phyloP scores from a whole-genome alignment of 23 red algal species.

The Gracilaria caudata region DNA sequence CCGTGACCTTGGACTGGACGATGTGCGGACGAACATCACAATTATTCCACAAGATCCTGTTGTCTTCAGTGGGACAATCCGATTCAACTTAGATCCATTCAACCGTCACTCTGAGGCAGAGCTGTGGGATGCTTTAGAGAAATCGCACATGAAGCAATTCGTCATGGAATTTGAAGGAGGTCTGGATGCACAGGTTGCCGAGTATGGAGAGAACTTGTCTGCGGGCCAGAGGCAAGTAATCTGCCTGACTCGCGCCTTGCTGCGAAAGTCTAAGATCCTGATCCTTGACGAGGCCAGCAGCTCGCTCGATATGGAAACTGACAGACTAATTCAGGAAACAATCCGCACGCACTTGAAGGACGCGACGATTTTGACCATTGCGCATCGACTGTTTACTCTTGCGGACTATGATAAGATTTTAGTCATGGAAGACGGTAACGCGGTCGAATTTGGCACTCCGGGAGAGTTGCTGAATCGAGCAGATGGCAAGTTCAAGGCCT shows the following conservation, averaged over 20 bases:
- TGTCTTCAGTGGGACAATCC: conserved; percentile 91
- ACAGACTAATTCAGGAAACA: conserved; percentile 88
- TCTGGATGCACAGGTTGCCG: conserved; percentile 81
- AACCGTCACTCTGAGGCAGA: conserved; percentile 75
- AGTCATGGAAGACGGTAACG: conserved; percentile 77
- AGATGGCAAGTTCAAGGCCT: conserved; percentile 51
- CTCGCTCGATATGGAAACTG: conserved; percentile 88
- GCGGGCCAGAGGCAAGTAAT: conserved; percentile 96
- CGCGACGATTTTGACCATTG: conserved; percentile 94
- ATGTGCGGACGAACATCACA: conserved; percentile 78
- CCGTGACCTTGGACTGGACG: conserved; percentile 62
- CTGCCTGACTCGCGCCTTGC: conserved; percentile 88
- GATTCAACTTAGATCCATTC: conserved; percentile 97
- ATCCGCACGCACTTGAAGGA: conserved; percentile 83
- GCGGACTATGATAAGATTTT: conserved; percentile 87
- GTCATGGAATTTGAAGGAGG: conserved; percentile 78
- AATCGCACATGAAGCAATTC: conserved; percentile 82
- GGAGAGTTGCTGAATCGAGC: conserved; percentile 49
- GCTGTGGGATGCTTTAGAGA: conserved; percentile 87
- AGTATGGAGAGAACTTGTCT: conserved; percentile 97
- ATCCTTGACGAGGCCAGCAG: conserved; percentile 96
- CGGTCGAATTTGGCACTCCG: conserved; percentile 78
- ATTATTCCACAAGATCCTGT: conserved; percentile 99
- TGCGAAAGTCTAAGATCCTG: conserved; percentile 85
- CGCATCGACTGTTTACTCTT: conserved; percentile 92